Conservation (phyloP, 2,329 filamentous ascomycete genomes). For the Colletotrichum eremochloae region DNA sequence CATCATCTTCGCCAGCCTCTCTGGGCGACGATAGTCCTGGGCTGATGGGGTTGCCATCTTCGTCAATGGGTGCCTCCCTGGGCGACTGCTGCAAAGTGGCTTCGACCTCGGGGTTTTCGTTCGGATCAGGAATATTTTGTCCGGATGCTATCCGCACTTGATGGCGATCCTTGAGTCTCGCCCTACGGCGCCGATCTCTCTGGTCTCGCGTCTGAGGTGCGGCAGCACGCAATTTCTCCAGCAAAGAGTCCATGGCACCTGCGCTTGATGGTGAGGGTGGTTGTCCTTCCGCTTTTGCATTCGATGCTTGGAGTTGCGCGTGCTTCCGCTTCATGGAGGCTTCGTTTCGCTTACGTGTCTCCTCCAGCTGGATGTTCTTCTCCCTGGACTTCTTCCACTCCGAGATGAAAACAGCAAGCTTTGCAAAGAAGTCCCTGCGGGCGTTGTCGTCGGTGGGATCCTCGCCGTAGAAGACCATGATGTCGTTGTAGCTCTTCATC, state of each 20-base stretch:
- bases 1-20: constrained; percentile 73
- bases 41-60: constrained; percentile 66
- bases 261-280: constrained; percentile 79
- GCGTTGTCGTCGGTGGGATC: constrained; percentile 92
- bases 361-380: constrained; percentile 90
- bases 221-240: constrained; percentile 94
- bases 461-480: constrained; percentile 97
- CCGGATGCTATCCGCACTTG: constrained; percentile 91
- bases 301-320: constrained; percentile 72
- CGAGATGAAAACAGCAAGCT: constrained; percentile 87
- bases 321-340: constrained; percentile 93
- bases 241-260: constrained; percentile 94
- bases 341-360: constrained; percentile 86
- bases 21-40: constrained; percentile 61
- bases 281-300: constrained; percentile 54
- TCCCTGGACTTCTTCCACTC: constrained; percentile 98
- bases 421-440: constrained; percentile 94
- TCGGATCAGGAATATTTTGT: constrained; percentile 84
- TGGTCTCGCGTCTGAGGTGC: constrained; percentile 91
- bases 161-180: constrained; percentile 89
- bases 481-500: constrained; percentile 90
- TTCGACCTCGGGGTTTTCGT: constrained; percentile 72
- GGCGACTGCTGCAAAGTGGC: constrained; percentile 52
- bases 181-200: constrained; percentile 87
- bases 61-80: constrained; percentile 56